Base-by-base conservation (phyloP, 192 early-diverging fungal genomes). In the Dimargaris cristalligena region DNA sequence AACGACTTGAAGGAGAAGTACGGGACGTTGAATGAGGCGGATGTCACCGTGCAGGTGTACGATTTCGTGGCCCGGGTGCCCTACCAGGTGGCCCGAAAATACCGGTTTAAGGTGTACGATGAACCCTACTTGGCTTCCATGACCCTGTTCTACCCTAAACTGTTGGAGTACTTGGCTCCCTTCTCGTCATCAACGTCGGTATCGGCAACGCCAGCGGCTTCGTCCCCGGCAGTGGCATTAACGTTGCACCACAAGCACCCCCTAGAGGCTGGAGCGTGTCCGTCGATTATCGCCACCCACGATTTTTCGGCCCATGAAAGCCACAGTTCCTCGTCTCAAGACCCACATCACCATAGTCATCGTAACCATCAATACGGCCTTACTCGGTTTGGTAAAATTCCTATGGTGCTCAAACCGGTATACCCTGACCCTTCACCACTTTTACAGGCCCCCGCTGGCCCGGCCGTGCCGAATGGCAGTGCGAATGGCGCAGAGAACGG, bases 31-130 rank as follows among this genome's bases (percentile, higher is more conserved):
- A 86, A 89, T 52, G 83, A 89, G 51, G 80, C 80, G 0, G 85
- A 92, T 61, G 73, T 94, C n/a, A 85, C 79, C 41, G 81, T 91
- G 11, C 85, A 88, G 41, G 72, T 91, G 16, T 85, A 81, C 65
- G 80, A 79, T 56, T 90, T 92, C 58, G 89, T 81, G 68, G 85
- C 90, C 2, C 74, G 91, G 44, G 70, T 65, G n/a, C 89, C 89
- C 0, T 64, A 84, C 35, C 72, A 74, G 33, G 52, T 65, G 8
- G 91, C 91, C 0, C 67, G 65, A 30, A 84, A 87, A 57, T 87
- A 83, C 65, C 80, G 78, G 57, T 76, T 89, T 66, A 94, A 94
- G 62, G 81, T 88, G 1, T 94, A 90, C 46, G 89, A 90, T 59
- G 91, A 92, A 62, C 80, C 78, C 18, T 80, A 85, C 54, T 64